Evolutionary conservation across 176 grass and related monocot genomes (phyloP).

Genomic region (Metroxylon sagu): DNA sequence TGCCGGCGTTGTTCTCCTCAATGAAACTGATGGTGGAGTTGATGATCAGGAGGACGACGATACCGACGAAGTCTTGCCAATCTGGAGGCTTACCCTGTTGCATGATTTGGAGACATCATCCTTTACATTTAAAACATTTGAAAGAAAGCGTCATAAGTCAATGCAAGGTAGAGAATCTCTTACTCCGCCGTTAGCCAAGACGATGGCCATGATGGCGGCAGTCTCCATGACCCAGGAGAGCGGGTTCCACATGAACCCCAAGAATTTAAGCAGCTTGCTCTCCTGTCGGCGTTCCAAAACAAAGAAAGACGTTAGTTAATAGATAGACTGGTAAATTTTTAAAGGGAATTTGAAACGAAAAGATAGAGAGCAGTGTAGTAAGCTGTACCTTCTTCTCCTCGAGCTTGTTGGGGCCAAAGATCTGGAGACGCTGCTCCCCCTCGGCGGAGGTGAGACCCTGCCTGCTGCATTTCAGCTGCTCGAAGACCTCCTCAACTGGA

Average conservation of each 20-base stretch:
- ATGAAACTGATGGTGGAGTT: slow-evolving; percentile 98
- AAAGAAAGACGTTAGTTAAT: not conserved
- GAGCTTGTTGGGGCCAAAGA: slow-evolving; percentile 86
- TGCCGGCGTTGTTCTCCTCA: slow-evolving; percentile 95
- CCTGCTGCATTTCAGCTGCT: slow-evolving; percentile 70
- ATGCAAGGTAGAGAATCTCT: not conserved
- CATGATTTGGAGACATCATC: too few relatives aligned
- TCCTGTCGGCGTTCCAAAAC: slow-evolving; percentile 24
- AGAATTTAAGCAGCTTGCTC: slow-evolving; percentile 93
- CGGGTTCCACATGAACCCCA: slow-evolving; percentile 97
- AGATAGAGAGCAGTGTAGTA: too few relatives aligned
- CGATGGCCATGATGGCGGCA: slow-evolving; percentile 90
- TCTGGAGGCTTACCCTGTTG: slow-evolving; percentile 59
- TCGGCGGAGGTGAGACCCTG: slow-evolving; percentile 43
- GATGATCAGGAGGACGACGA: slow-evolving; percentile 77
- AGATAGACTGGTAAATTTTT: too few relatives aligned
- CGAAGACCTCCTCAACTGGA: slow-evolving; percentile 71
- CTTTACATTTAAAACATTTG: too few relatives aligned
- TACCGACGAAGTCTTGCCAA: slow-evolving; percentile 92
- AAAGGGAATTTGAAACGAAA: too few relatives aligned
- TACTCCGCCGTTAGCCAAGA: slow-evolving; percentile 64
- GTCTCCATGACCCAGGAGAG: slow-evolving; percentile 93
- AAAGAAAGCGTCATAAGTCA: too few relatives aligned
- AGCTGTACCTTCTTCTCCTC: slow-evolving; percentile 59
- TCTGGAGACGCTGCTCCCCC: slow-evolving; percentile 55